Evolutionary conservation across 345 rosid species (phyloP).

Genomic region (Clausena lansium): DNA sequence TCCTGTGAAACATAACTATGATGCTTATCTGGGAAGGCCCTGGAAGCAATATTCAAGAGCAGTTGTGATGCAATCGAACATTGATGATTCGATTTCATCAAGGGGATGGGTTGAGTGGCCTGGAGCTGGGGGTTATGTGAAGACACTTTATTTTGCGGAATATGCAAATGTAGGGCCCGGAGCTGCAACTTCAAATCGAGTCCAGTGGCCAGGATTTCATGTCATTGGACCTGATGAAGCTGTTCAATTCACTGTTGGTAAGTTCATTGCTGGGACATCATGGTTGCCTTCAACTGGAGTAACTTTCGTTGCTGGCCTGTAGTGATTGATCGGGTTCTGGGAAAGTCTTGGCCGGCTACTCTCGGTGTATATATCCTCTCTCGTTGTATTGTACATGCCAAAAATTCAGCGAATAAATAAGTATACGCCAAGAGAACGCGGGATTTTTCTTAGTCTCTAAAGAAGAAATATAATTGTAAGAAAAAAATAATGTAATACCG

Average conservation of each 20-base stretch:
- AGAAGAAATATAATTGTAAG: too few species aligned
- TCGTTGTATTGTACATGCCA: not conserved
- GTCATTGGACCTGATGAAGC: constrained; percentile 45
- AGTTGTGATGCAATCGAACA: constrained; percentile 61
- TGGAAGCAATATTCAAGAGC: constrained; percentile 76
- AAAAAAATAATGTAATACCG: too few species aligned
- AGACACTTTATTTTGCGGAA: constrained; percentile 51
- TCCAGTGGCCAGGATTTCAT: constrained; percentile 51
- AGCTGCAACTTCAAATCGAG: constrained; percentile 37
- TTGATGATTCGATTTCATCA: constrained; percentile 43
- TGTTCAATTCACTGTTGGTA: constrained; percentile 40
- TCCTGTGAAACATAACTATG: constrained; percentile 26
- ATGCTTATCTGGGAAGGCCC: constrained; percentile 71
- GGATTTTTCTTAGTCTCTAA: too few species aligned
- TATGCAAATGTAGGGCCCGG: constrained; percentile 50
- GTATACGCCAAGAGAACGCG: too few species aligned
- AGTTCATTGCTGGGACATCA: constrained; percentile 42
- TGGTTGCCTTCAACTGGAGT: constrained; percentile 74
- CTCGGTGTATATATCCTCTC: too few species aligned
- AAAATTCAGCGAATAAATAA: not conserved
- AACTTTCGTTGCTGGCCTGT: constrained; percentile 46
- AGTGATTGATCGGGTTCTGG: not conserved
- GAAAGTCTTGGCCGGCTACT: too few species aligned
- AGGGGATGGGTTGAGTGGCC: constrained; percentile 85
- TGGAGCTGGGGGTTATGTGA: constrained; percentile 26